Evolutionary conservation across 192 early-diverging fungal genomes (phyloP).

Genomic region (Backusella macrospora): DNA sequence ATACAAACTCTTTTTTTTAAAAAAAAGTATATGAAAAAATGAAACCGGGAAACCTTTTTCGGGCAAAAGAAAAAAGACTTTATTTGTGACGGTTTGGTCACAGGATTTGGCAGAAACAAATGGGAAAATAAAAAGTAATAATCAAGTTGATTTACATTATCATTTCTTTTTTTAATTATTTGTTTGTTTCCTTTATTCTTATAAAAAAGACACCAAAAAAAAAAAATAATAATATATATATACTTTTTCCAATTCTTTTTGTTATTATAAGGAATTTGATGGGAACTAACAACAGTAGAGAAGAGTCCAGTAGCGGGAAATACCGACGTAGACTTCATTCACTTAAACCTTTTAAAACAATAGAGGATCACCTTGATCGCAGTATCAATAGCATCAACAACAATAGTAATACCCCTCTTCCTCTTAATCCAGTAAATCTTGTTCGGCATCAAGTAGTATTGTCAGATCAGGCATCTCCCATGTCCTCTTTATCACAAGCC

Average conservation of each 20-base stretch:
- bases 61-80: background rate
- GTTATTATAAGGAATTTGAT: background rate
- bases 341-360: background rate
- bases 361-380: background rate
- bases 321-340: slow-evolving; percentile 6
- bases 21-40: background rate
- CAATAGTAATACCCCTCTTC: background rate
- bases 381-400: background rate
- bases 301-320: background rate
- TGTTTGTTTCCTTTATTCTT: background rate
- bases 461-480: slow-evolving; percentile 19
- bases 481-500: slow-evolving; percentile 16
- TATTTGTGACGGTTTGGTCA: slow-evolving; percentile 17
- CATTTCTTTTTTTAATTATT: background rate
- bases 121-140: background rate
- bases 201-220: background rate
- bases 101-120: slow-evolving; percentile 12
- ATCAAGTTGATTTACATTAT: slow-evolving; percentile 14
- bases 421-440: slow-evolving; percentile 17
- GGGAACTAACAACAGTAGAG: slow-evolving; percentile 14
- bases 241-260: background rate
- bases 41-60: background rate
- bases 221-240: background rate
- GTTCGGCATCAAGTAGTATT: slow-evolving; percentile 29
- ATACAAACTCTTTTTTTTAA: slow-evolving; percentile 11